Evolutionary conservation across 2,329 filamentous ascomycete species (phyloP), one percentile per base, ranked within the genome.

Genomic region (Aspergillus proliferans): DNA sequence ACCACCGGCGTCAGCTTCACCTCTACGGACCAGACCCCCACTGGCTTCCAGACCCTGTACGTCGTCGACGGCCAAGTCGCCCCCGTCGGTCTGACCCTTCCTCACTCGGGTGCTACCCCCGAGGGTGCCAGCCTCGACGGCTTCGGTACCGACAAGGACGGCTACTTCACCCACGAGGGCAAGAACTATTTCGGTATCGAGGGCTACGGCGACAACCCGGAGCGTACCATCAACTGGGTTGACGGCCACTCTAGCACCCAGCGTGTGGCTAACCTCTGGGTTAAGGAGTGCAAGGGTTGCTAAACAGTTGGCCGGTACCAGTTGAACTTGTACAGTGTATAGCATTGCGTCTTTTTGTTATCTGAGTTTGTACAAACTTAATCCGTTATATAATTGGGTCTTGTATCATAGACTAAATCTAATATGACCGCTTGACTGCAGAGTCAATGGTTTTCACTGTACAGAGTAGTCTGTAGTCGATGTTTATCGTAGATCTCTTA

Each of bases 41-140:
- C 60, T 5, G 62, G 52, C 44, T 64, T 57, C 54, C 62, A 64
- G 52, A 62, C 47, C 57, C 53, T 64, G 9, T 64, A 58, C 49
- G 48, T 64, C 19, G 44, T 64, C 15, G 55, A 61, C 39, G 41
- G 63, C 43, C 30, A 42, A 8, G 58, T 60, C 36, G 14, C 44
- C 14, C 56, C 59, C 36, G 47, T 62, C 9, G 51, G 48, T 9
- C 30, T 65, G 46, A 65, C 62, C 7, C 3, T 48, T 4, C 62
- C 62, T 36, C 62, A 65, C 61, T 65, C 62, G 22, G 62, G 53
- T 5, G 54, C 52, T 9, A 46, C 56, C 6, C 62, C 62, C 38
- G 41, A 61, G 33, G 55, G 52, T 12, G 62, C 52, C 43, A 62
- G 48, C 52, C 50, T 43, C 22, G 52, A 49, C 18, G 54, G 46